Conservation (phyloP, 1,139 yeast species). For the Suhomyces chickasaworum region DNA sequence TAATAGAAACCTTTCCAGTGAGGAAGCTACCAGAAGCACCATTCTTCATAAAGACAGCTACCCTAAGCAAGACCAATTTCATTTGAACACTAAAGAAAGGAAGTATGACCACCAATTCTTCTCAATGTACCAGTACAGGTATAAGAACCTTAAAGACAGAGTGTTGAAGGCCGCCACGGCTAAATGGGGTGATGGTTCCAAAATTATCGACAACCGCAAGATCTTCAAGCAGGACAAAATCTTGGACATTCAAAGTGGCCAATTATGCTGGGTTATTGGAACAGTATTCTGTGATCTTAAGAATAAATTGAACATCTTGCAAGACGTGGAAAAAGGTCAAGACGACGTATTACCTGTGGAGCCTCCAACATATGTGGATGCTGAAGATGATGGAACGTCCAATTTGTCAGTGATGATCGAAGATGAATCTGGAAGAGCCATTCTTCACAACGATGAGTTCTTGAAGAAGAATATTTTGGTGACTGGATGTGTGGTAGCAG, state of each 20-base stretch:
- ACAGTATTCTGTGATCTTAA: constrained; percentile 84
- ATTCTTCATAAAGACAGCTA: background rate
- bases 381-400: constrained; percentile 15
- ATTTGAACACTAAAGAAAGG: constrained; percentile 25
- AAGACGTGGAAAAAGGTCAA: constrained; percentile 68
- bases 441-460: constrained; percentile 66
- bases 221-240: constrained; percentile 59
- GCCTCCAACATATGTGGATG: constrained; percentile 31
- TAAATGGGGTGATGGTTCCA: constrained; percentile 52
- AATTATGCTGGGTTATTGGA: constrained; percentile 88
- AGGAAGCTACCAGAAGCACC: background rate
- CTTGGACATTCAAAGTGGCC: constrained; percentile 69
- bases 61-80: constrained; percentile 11
- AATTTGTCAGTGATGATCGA: constrained; percentile 75
- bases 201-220: constrained; percentile 35
- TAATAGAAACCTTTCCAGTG: constrained; percentile 7
- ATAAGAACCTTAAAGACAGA: constrained; percentile 54
- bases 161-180: constrained; percentile 47
- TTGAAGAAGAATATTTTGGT: constrained; percentile 56
- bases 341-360: constrained; percentile 53
- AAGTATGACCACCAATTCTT: constrained; percentile 73
- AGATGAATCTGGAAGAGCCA: constrained; percentile 90
- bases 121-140: constrained; percentile 68
- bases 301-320: constrained; percentile 79
- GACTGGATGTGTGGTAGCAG: constrained; percentile 85